A percentile compares a stretch with the other conserved stretches of the same genome.
Conservation (phyloP, 805 yeast species). For the Candida gorgasii region DNA sequence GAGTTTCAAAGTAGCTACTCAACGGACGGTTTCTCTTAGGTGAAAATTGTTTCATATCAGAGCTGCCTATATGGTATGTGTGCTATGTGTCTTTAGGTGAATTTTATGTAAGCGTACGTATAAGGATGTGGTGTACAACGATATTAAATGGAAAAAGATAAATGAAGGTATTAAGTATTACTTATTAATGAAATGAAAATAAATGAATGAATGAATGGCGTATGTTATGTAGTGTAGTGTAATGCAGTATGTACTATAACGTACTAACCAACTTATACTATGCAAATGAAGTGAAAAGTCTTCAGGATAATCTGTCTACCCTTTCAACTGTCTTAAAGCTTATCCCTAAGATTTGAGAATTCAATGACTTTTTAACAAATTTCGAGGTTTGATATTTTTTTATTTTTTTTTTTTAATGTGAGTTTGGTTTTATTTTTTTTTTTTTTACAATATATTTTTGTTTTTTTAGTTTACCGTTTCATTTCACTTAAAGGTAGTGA, state of each 20-base stretch:
- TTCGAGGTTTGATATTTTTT: neutral
- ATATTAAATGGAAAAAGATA: too few species aligned
- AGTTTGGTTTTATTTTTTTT: neutral
- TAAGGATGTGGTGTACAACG: too few species aligned
- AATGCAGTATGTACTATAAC: neutral
- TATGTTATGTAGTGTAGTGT: neutral
- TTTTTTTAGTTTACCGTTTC: slow-evolving; percentile 1
- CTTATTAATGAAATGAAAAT: too few species aligned
- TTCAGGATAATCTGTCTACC: neutral
- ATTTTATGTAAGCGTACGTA: too few species aligned
- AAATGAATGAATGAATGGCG: neutral
- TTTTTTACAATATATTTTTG: neutral
- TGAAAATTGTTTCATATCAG: slow-evolving; percentile 9
- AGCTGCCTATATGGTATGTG: neutral
- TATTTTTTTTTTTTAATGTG: neutral
- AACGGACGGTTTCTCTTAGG: slow-evolving; percentile 28
- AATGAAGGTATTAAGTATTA: neutral
- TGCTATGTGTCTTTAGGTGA: neutral
- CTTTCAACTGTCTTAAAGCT: slow-evolving; percentile 1
- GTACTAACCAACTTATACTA: neutral
- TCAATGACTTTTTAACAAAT: slow-evolving; percentile 3
- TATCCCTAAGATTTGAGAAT: slow-evolving; percentile 1
- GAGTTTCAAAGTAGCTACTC: slow-evolving; percentile 41
- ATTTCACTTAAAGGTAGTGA: too few species aligned
- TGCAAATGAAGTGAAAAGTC: neutral